Evolutionary conservation across 129 eudicot genomes (phyloP).

Genomic region (Arctium minus): DNA sequence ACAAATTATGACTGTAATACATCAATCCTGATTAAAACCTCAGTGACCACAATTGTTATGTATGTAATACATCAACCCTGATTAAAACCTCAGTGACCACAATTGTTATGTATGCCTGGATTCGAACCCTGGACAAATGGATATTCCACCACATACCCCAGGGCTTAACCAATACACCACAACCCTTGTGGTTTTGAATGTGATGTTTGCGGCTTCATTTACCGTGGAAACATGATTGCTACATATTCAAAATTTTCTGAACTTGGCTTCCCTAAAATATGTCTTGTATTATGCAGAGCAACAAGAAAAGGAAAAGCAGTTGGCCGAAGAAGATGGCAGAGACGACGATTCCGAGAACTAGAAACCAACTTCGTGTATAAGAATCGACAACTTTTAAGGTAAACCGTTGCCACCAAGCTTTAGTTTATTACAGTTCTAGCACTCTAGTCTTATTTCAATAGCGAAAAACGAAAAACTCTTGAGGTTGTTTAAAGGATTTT

Average conservation of each 20-base stretch:
- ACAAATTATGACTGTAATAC: too few relatives aligned
- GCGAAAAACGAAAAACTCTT: neutral
- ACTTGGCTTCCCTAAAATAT: neutral
- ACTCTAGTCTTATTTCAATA: neutral
- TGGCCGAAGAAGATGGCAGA: slow-evolving; percentile 25
- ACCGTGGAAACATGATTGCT: neutral
- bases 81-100: too few relatives aligned
- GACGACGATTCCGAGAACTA: slow-evolving; percentile 23
- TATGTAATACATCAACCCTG: too few relatives aligned
- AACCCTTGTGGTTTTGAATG: too few relatives aligned
- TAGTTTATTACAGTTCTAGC: neutral
- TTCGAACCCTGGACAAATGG: too few relatives aligned
- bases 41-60: too few relatives aligned
- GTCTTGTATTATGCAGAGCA: slow-evolving; percentile 24
- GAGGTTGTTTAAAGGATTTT: neutral
- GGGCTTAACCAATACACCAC: too few relatives aligned
- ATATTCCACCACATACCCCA: too few relatives aligned
- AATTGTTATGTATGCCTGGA: too few relatives aligned
- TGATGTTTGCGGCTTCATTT: neutral
- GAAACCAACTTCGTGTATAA: neutral
- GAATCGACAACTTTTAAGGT: neutral
- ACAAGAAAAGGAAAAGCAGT: slow-evolving; percentile 38
- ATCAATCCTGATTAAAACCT: too few relatives aligned
- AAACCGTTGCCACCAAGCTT: neutral
- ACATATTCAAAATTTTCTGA: neutral